These are phyloP conservation scores for Boletus rufocinnamomeus DNA, from an alignment of 768 basidiomycete species.

Conservation along the genomic window DNA sequence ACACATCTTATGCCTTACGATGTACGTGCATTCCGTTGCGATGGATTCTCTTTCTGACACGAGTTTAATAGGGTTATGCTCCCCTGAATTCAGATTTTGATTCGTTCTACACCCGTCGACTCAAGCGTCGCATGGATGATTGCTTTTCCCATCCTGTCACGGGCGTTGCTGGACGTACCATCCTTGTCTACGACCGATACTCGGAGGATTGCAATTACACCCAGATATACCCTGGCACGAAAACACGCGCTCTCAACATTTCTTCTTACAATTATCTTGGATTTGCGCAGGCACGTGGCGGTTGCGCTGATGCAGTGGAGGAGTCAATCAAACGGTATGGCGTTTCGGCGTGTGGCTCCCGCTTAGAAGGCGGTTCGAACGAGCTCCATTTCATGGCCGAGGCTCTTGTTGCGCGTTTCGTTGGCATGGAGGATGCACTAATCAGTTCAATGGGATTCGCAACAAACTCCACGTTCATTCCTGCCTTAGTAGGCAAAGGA, in stretches of 20 bases:
- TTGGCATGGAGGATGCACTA: conserved; percentile 88
- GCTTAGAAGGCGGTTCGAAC: conserved; percentile 82
- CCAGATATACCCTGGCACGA: conserved; percentile 73
- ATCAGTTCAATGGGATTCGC: conserved; percentile 97
- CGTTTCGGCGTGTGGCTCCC: conserved; percentile 69
- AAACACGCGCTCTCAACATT: conserved; percentile 90
- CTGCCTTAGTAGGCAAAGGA: conserved; percentile 87
- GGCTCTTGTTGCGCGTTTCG: conserved; percentile 84
- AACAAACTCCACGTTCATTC: conserved; percentile 91
- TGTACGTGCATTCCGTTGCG: conserved; percentile 50
- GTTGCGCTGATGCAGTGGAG: conserved; percentile 94
- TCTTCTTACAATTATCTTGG: conserved; percentile 99
- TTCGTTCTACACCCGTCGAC: conserved; percentile 96
- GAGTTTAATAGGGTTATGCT: conserved; percentile 78
- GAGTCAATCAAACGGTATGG: conserved; percentile 82
- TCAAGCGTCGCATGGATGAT: conserved; percentile 93
- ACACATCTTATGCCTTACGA: conserved; percentile 80
- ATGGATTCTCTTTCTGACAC: conserved; percentile 10
- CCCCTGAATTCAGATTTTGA: conserved; percentile 98
- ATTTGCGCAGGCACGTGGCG: conserved; percentile 90
- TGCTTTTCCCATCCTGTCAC: conserved; percentile 93
- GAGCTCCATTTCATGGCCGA: conserved; percentile 84
- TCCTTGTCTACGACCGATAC: conserved; percentile 79
- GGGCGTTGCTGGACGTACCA: conserved; percentile 93
- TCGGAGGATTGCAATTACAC: conserved; percentile 81